Evolutionary conservation across 306 rosid genomes (phyloP).

Genomic region (Cicer bijugum): DNA sequence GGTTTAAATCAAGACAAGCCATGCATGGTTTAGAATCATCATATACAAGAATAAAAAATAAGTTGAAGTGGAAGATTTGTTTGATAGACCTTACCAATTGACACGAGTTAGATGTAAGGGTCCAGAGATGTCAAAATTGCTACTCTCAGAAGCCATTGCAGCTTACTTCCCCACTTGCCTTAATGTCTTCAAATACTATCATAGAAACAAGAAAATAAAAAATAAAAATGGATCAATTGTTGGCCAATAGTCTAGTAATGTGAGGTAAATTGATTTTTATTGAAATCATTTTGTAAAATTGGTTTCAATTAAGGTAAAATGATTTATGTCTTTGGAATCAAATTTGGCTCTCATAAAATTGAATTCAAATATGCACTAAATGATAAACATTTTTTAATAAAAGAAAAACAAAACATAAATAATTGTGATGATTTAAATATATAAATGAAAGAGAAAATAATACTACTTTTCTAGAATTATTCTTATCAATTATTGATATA

Average conservation of each 20-base stretch:
- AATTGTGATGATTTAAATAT: not conserved
- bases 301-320: too few species aligned
- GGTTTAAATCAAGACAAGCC: too few species aligned
- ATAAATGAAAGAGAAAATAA: too few species aligned
- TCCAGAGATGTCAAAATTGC: conserved; percentile 71
- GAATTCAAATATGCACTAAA: too few species aligned
- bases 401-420: not conserved
- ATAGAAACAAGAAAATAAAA: not conserved
- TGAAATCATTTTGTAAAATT: too few species aligned
- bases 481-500: too few species aligned
- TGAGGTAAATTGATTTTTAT: too few species aligned
- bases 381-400: too few species aligned
- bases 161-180: conserved; percentile 20
- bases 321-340: too few species aligned
- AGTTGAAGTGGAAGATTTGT: not conserved
- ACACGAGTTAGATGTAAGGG: conserved; percentile 76
- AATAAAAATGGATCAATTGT: not conserved
- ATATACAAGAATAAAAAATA: not conserved
- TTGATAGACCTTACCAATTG: conserved; percentile 62
- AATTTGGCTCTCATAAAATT: too few species aligned
- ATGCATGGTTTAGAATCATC: not conserved
- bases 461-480: too few species aligned
- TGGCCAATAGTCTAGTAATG: not conserved
- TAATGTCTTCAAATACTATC: conserved; percentile 40
- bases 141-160: conserved; percentile 78